Evolutionary conservation across 2,329 filamentous ascomycete genomes (phyloP), one percentile per base, ranked within the genome.

Genomic region (Trichoderma asperellum): DNA sequence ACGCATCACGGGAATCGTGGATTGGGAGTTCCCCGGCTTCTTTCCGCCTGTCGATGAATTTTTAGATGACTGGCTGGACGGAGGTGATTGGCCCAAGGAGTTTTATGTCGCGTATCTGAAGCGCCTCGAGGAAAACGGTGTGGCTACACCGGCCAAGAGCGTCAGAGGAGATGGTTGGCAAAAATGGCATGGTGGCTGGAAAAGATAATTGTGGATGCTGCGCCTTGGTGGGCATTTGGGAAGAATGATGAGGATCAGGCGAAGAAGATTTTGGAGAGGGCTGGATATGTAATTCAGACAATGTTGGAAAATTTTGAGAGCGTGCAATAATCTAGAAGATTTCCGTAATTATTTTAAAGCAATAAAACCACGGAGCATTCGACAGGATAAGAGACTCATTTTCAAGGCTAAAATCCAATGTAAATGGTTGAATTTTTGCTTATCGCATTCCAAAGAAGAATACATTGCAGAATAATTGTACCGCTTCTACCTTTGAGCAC

Each of bases 21-120:
- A 75, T 55, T 73, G 72, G 69, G 74, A 75, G 56, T 75, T 74
- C 63, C 67, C 74, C 2, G 73, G 74, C 21, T 75, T 74, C 68
- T 75, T 74, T 56, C 43, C 70, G 1, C 70, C 69, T 1, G 32
- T 70, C 1, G 72, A 75, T 18, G 74, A 75, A 34, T 74, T 75
- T 32, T 52, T 73, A 3, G 70, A 73, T 29, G 72, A 72, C 61
- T 67, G 61, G 34, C 43, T 72, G 4, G 65, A 69, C 18, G 40
- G 52, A 1, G 68, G 68, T 0, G 72, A 73, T 58, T 73, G 72
- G 72, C 69, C 70, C 1, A 57, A 6, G 14, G 55, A 29, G 8
- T 21, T 66, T 2, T 72, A 73, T 32, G 24, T 47, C n/a, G 10
- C 21, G 11, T 49, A 49, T 24, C 47, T 49, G n/a, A 49, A 49